These are phyloP conservation scores for Schizochytrium sp. DNA, from an alignment of 108 stramenopile species.

Conservation along the genomic window DNA sequence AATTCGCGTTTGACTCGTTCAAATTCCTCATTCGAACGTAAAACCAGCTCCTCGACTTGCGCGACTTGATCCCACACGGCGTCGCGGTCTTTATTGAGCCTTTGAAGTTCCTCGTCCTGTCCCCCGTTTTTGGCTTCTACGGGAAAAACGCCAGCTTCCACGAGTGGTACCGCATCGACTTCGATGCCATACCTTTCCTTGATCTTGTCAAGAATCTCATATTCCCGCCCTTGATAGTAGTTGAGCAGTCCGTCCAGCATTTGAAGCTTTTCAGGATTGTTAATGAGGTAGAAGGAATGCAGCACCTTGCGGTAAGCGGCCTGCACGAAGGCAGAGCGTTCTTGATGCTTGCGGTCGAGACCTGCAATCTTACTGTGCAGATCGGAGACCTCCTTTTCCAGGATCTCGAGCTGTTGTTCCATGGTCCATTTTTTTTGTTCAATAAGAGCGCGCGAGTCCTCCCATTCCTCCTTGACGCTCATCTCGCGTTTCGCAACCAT, in stretches of 20 bases:
- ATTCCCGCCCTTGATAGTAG: background rate
- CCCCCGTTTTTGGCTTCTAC: background rate
- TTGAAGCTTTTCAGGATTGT: background rate
- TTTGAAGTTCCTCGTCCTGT: background rate
- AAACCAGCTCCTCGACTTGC: background rate
- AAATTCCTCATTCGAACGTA: background rate
- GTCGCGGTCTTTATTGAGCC: background rate
- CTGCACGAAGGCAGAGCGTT: background rate
- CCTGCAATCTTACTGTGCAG: background rate
- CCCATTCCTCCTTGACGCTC: background rate
- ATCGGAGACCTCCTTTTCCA: constrained; percentile 8
- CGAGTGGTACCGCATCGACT: background rate
- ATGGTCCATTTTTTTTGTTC: constrained; percentile 1
- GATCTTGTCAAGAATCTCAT: background rate
- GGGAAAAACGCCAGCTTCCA: background rate
- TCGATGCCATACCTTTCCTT: background rate
- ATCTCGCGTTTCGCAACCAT: background rate
- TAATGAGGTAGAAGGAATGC: background rate
- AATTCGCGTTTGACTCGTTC: background rate
- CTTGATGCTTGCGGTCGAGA: background rate
- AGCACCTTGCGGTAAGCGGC: background rate
- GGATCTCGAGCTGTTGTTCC: background rate
- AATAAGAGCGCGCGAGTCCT: background rate
- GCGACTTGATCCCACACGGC: background rate
- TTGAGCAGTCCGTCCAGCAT: background rate